Conservation (phyloP, 495 filamentous ascomycete species). For the Podospora comata region DNA sequence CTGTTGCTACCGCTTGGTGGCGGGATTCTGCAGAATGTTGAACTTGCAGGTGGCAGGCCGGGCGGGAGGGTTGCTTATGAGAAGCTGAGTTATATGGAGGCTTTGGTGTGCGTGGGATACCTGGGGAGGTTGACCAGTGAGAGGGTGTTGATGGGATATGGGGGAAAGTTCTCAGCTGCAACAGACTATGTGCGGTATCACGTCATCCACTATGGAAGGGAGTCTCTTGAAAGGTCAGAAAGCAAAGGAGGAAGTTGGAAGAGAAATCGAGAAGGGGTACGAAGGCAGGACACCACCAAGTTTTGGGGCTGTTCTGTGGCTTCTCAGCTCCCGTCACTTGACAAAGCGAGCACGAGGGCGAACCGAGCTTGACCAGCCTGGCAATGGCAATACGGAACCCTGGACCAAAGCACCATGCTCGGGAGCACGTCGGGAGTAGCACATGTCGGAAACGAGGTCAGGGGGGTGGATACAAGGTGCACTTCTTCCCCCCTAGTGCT, state of each 20-base stretch:
- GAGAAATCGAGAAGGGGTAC: constrained; percentile 15
- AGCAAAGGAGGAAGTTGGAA: constrained; percentile 32
- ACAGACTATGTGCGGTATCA: constrained; percentile 22
- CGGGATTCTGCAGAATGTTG: constrained; percentile 9
- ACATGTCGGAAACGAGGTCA: constrained; percentile 33
- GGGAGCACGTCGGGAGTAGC: constrained; percentile 29
- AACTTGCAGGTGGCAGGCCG: background rate
- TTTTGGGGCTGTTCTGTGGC: constrained; percentile 24
- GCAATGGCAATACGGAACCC: constrained; percentile 12
- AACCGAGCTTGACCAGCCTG: constrained; percentile 23
- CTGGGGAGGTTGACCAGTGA: background rate
- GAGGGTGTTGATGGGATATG: constrained; percentile 2
- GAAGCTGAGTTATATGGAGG: constrained; percentile 18
- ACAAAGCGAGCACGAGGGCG: constrained; percentile 26
- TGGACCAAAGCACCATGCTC: constrained; percentile 21
- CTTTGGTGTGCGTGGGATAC: background rate
- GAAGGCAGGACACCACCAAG: constrained; percentile 19
- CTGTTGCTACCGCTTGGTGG: constrained; percentile 3
- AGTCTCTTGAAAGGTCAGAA: constrained; percentile 21
- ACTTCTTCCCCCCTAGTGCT: constrained; percentile 25
- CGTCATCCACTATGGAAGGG: constrained; percentile 24
- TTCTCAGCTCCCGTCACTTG: constrained; percentile 35
- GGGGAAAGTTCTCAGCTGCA: background rate
- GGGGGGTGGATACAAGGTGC: constrained; percentile 25
- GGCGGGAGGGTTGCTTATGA: constrained; percentile 16